These are phyloP conservation scores for Cardiospermum halicacabum DNA, from an alignment of 345 rosid species.

Conservation along the genomic window DNA sequence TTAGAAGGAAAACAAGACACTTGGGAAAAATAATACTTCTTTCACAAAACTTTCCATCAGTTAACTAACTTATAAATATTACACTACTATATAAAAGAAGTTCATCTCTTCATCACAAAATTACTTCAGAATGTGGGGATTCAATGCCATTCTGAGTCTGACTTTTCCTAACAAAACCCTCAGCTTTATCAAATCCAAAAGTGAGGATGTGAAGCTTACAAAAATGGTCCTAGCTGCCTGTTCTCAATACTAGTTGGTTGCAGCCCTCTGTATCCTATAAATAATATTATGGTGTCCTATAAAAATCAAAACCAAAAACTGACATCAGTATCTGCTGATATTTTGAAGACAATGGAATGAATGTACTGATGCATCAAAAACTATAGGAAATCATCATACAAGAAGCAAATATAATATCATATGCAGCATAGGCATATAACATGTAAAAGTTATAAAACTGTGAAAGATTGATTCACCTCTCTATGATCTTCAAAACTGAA, in stretches of 20 bases:
- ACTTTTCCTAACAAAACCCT: not conserved
- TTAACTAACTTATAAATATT: too few species aligned
- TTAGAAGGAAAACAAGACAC: not conserved
- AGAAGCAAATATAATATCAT: too few species aligned
- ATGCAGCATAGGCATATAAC: not conserved
- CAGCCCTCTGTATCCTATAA: not conserved
- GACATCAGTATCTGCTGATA: not conserved
- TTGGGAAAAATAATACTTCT: too few species aligned
- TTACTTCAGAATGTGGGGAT: too few species aligned
- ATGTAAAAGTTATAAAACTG: not conserved
- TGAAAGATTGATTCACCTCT: conserved; percentile 1
- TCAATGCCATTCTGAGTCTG: too few species aligned
- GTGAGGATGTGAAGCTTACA: not conserved
- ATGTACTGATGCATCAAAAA: too few species aligned
- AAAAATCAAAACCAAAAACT: not conserved
- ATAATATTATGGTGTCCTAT: not conserved
- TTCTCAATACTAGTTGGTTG: conserved; percentile 4
- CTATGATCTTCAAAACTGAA: not conserved
- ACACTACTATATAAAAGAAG: too few species aligned
- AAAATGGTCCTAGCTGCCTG: not conserved
- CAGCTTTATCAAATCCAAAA: not conserved
- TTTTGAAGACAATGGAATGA: too few species aligned
- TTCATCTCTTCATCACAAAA: too few species aligned
- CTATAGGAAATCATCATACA: too few species aligned
- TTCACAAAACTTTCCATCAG: too few species aligned